phyloP scores from a whole-genome alignment of 2,329 filamentous ascomycete genomes.

The Aspergillus sp. region DNA sequence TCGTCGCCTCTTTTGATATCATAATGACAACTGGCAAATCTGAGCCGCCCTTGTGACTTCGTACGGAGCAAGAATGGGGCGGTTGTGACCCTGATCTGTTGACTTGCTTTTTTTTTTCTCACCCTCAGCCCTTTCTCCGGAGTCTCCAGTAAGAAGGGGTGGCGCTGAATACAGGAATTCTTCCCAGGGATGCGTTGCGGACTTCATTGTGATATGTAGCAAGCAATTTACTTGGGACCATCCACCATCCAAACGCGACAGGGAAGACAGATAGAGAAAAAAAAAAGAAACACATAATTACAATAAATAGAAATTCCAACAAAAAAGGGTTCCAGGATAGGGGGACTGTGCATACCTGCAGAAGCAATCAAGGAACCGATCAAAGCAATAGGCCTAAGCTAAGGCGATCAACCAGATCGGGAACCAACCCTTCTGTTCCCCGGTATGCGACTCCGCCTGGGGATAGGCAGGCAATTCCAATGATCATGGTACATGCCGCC shows the following conservation, averaged over 20 bases:
- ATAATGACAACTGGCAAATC: slow-evolving; percentile 20
- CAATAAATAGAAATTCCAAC: background rate
- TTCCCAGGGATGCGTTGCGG: background rate
- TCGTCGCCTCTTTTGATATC: background rate
- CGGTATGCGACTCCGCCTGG: slow-evolving; percentile 27
- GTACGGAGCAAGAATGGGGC: slow-evolving; percentile 2
- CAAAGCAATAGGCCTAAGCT: slow-evolving; percentile 10
- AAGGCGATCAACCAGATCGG: slow-evolving; percentile 25
- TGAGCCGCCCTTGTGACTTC: slow-evolving; percentile 18
- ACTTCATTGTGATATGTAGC: background rate
- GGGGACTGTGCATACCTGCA: slow-evolving; percentile 9
- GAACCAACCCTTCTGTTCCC: slow-evolving; percentile 26
- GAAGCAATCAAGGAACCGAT: slow-evolving; percentile 16
- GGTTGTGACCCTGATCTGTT: slow-evolving; percentile 13
- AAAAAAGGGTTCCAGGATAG: background rate
- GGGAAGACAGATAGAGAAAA: background rate
- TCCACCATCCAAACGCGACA: background rate
- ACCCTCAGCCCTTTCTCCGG: background rate
- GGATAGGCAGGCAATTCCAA: slow-evolving; percentile 14
- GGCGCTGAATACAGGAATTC: background rate
- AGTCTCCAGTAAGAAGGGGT: background rate
- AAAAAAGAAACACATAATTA: background rate
- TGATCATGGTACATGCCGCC: slow-evolving; percentile 22
- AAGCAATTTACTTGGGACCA: background rate
- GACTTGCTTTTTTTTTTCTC: background rate